A percentile compares a stretch with the other conserved stretches of the same genome.
Evolutionary conservation across 768 basidiomycete genomes (phyloP).

Genomic region (Chlorophyllum brunneum): DNA sequence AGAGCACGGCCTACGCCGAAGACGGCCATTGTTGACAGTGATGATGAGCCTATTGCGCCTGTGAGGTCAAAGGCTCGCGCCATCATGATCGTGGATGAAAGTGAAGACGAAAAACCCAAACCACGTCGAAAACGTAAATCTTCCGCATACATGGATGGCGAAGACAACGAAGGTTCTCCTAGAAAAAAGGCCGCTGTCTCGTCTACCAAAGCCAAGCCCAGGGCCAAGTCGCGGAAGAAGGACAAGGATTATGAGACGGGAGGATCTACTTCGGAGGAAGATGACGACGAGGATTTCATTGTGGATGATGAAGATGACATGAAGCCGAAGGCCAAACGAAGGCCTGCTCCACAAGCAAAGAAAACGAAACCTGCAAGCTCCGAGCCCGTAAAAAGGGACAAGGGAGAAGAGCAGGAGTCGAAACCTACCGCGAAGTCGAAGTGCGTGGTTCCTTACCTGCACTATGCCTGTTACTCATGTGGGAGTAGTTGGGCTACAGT

Average conservation of each 20-base stretch:
- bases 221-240: constrained; percentile 19
- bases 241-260: constrained; percentile 27
- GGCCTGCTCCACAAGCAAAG: not conserved
- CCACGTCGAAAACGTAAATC: constrained; percentile 5
- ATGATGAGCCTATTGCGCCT: constrained; percentile 24
- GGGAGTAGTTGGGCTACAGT: constrained; percentile 37
- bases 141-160: constrained; percentile 9
- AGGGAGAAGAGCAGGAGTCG: constrained; percentile 20
- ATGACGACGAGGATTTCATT: constrained; percentile 18
- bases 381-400: too few relatives aligned
- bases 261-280: constrained; percentile 12
- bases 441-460: not conserved
- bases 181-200: constrained; percentile 36
- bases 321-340: constrained; percentile 17
- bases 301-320: constrained; percentile 20
- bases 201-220: constrained; percentile 18
- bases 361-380: constrained; percentile 13
- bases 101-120: constrained; percentile 30
- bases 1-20: constrained; percentile 11
- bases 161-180: constrained; percentile 31
- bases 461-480: not conserved
- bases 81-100: constrained; percentile 23
- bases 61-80: constrained; percentile 13
- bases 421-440: constrained; percentile 18
- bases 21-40: constrained; percentile 23